Evolutionary conservation across 305 asterid genomes (phyloP), one percentile per base, ranked within the genome.

Genomic region (Fraxinus baroniana): DNA sequence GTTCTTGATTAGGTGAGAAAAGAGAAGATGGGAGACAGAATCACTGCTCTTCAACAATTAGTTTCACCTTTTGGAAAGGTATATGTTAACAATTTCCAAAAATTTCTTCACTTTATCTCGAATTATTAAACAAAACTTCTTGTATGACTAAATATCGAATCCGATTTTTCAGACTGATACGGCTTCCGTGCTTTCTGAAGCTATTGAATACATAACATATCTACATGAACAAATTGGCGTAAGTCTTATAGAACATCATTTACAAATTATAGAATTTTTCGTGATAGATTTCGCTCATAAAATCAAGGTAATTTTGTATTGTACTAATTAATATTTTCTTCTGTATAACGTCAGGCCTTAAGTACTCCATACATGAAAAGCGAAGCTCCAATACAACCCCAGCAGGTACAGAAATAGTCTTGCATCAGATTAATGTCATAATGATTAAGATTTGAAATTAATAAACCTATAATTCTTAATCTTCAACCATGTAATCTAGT

Each of bases 11-110:
- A 95, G 99, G 99, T 90, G 87, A 92, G 96, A 89, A 95, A 95
- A 91, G 99, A 95, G 93, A 95, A 94, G 91, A 92, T 95, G 98
- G 99, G 99, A 90, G 99, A 95, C 98, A 94, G 99, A 95, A 95
- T 95, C 93, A 95, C 97, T 88, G 97, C 99, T 80, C 97, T 95
- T 80, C 99, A 95, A 91, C 99, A 95, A 94, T 94, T 95, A 90
- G 98, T 95, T 87, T 93, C 99, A 77, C 99, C 99, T 93, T 95
- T 95, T 89, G 99, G 99, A 89, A 95, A 95, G 97, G 99, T 94
- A 83, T 28, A 70, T 68, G n/a, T 70, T 70, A 28, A 70, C 75
- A 79, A 24, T 18, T 22, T 10, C 83, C 60, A 72, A 79, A 80
- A 76, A n/a, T 26, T 76, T 64, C 74, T 73, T 83, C 77, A 13